Evolutionary conservation across 768 basidiomycete genomes (phyloP).

Genomic region (Boletus huronensis): DNA sequence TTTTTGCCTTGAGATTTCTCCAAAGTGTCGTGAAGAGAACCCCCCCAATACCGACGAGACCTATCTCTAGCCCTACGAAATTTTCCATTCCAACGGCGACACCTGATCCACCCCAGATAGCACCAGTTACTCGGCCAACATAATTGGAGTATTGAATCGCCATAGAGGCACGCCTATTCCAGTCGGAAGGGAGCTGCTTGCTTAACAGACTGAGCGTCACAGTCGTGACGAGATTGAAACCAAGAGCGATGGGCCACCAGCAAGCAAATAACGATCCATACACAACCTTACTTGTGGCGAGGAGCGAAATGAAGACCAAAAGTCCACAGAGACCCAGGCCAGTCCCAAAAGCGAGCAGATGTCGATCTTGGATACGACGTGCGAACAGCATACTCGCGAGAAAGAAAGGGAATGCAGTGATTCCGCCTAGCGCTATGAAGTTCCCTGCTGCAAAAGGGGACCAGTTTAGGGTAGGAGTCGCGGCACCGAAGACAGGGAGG

Average conservation of each 20-base stretch:
- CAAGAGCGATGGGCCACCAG: slow-evolving; percentile 55
- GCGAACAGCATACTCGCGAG: slow-evolving; percentile 56
- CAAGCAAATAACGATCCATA: slow-evolving; percentile 46
- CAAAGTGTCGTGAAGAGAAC: slow-evolving; percentile 54
- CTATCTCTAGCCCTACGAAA: slow-evolving; percentile 59
- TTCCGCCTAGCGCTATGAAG: slow-evolving; percentile 65
- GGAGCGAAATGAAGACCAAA: slow-evolving; percentile 45
- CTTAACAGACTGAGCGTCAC: slow-evolving; percentile 63
- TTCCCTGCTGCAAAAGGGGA: slow-evolving; percentile 64
- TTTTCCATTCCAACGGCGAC: slow-evolving; percentile 51
- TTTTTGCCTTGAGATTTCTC: slow-evolving; percentile 28
- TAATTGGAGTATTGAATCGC: slow-evolving; percentile 70
- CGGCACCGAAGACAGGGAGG: slow-evolving; percentile 57
- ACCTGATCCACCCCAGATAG: slow-evolving; percentile 69
- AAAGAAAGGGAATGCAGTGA: slow-evolving; percentile 63
- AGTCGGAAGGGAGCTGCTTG: slow-evolving; percentile 62
- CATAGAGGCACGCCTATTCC: slow-evolving; percentile 53
- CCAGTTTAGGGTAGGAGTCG: slow-evolving; percentile 43
- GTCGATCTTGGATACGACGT: slow-evolving; percentile 57
- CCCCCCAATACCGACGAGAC: slow-evolving; percentile 54
- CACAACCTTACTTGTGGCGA: slow-evolving; percentile 38
- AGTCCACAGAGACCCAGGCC: slow-evolving; percentile 51
- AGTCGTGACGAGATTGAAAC: slow-evolving; percentile 71
- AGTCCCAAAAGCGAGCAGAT: slow-evolving; percentile 51
- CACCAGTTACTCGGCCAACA: slow-evolving; percentile 57